Conservation (phyloP, 345 rosid species). For the Nephelium lappaceum region DNA sequence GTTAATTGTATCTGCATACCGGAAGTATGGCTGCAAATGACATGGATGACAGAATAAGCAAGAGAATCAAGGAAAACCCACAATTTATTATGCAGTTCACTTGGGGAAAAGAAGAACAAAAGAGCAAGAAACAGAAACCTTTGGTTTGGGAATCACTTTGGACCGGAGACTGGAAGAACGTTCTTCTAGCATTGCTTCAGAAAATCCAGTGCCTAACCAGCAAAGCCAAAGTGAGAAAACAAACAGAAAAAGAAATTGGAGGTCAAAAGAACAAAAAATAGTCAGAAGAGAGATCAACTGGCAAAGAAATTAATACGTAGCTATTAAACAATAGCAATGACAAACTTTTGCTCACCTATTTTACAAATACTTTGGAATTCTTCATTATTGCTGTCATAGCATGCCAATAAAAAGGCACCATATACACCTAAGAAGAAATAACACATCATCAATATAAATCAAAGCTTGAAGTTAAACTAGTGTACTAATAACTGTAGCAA, state of each 20-base stretch:
- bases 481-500: slow-evolving; percentile 1
- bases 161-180: slow-evolving; percentile 81
- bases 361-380: slow-evolving; percentile 95
- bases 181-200: slow-evolving; percentile 84
- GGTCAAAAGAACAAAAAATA: background rate
- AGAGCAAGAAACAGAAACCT: slow-evolving; percentile 48
- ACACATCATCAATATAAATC: slow-evolving; percentile 20
- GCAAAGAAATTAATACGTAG: background rate
- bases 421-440: slow-evolving; percentile 60
- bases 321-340: slow-evolving; percentile 10
- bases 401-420: slow-evolving; percentile 96
- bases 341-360: slow-evolving; percentile 59
- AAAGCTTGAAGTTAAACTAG: slow-evolving; percentile 5
- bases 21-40: slow-evolving; percentile 70
- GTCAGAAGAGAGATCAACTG: slow-evolving; percentile 4
- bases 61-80: slow-evolving; percentile 5
- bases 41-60: slow-evolving; percentile 14
- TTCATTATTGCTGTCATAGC: slow-evolving; percentile 75
- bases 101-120: background rate
- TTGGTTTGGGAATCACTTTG: slow-evolving; percentile 73
- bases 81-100: background rate
- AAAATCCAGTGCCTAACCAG: slow-evolving; percentile 80
- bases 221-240: slow-evolving; percentile 10
- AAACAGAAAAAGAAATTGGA: slow-evolving; percentile 12
- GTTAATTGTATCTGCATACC: slow-evolving; percentile 57